Base-by-base conservation (phyloP, 371 early-diverging fungal species). In the Mortierella sp. region DNA sequence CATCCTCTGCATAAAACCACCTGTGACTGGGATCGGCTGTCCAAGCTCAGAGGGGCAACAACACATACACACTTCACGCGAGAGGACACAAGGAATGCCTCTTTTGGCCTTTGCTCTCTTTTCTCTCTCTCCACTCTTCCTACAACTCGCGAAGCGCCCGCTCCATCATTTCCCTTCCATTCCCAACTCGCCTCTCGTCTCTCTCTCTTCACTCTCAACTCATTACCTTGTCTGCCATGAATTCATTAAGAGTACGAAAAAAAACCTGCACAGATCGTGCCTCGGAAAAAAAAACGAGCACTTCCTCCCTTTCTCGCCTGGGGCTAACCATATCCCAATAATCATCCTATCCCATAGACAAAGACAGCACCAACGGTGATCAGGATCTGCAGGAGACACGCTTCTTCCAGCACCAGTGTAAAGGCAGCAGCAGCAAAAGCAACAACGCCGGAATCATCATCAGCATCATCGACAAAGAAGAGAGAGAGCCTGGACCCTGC, bases 401-500 rank as follows among this genome's bases (percentile, higher is more conserved):
- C 53, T 21, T 73, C 71, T 10, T 69, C 59, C n/a, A 40, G 37
- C 44, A 26, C 64, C 21, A 67, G 44, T 1, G 34, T 67, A 28
- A 28, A 74, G 5, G 44, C 73, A n/a, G 44, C 55, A 19, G 43
- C 71, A 69, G 21, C 74, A 61, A 16, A 51, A 37, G 14, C 72
- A 24, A 31, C 51, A 11, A 9, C 80, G 19, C 19, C 59, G 1
- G 10, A 16, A 64, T 5, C 72, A 28, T 21, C 73, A 72, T 26
- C 81, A 11, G 3, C 57, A 5, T 28, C 64, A 14, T 24, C 70
- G 11, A 4, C 74, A 21, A 79, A 64, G 53, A 79, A 77, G 44
- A 53, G 83, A 44, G 83, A 83, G 34, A 83, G 51, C 37, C 48
- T 80, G 34, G 76, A 84, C 40, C 81, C 85, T 46, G 69, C 73